Base-by-base conservation (phyloP, 306 rosid species). In the Benincasa hispida region DNA sequence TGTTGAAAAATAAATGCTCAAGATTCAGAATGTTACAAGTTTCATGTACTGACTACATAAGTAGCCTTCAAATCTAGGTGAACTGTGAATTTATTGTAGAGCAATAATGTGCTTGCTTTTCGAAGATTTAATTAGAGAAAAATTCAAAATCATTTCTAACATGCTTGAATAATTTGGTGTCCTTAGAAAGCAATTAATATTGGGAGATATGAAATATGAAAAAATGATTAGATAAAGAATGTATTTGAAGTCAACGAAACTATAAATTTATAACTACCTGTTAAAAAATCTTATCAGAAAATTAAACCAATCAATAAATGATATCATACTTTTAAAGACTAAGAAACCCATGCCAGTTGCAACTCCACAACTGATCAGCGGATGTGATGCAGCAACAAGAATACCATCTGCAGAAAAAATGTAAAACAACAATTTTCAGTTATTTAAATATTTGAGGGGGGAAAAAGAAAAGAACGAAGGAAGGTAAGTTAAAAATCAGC, bases 321-420 rank as follows among this genome's bases (percentile, higher is more conserved):
- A 37, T 79, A 37, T 59, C 89, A 72, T 87, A 94, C 98, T 86
- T 84, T 87, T 90, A 58, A 91, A 77, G 61, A 81, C 85, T 39
- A 87, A 3, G 72, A 90, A 72, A 51, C 92, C 92, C 85, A 86
- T 28, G 59, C 88, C 87, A 81, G 91, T 83, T 32, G 93, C 84
- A 56, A 88, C 85, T 58, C 96, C 96, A 53, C 87, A 81, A 10
- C 90, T 82, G 74, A 84, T 79, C 79, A 90, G 41, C 6, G 98
- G 98, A 81, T 89, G 87, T 60, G 96, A 88, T 83, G 93, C 82
- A 34, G 96, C 93, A 73, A 87, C 80, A 66, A 78, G 76, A 79
- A 89, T 75, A 61, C 96, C 91, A 84, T 91, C 96, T 91, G 88
- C 84, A 85, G 75, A 58, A 66, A 81, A 79, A 69, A 24, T 54